Evolutionary conservation across 192 early-diverging fungal species (phyloP).

Genomic region (Physocladia obscura): DNA sequence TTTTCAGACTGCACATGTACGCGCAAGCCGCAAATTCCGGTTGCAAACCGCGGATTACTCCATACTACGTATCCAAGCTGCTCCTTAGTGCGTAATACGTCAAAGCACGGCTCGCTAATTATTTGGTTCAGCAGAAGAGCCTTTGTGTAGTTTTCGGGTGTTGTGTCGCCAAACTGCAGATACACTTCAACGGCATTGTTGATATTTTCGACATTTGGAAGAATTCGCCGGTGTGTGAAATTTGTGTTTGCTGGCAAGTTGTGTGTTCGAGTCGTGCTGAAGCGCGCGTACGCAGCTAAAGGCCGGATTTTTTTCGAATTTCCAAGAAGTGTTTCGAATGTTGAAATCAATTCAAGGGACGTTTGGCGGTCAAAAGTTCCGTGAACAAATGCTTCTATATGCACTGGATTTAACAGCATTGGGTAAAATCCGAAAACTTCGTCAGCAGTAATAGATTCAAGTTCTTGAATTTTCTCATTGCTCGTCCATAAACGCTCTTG

Average conservation of each 20-base stretch:
- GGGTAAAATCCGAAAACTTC: constrained; percentile 75
- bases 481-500: constrained; percentile 77
- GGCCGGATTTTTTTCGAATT: constrained; percentile 39
- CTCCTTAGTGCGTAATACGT: constrained; percentile 89
- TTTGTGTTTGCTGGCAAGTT: constrained; percentile 40
- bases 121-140: constrained; percentile 80
- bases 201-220: constrained; percentile 77
- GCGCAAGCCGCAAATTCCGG: constrained; percentile 73
- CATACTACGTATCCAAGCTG: constrained; percentile 73
- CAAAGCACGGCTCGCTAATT: constrained; percentile 83
- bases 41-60: constrained; percentile 66
- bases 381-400: constrained; percentile 76
- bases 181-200: constrained; percentile 90
- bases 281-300: constrained; percentile 53
- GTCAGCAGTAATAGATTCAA: constrained; percentile 68
- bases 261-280: constrained; percentile 53
- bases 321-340: constrained; percentile 57
- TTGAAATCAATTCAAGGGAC: constrained; percentile 58
- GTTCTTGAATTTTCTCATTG: constrained; percentile 74
- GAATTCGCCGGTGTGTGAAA: constrained; percentile 32
- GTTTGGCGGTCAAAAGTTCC: constrained; percentile 75
- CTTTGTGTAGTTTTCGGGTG: constrained; percentile 60
- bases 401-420: constrained; percentile 60
- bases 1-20: constrained; percentile 85
- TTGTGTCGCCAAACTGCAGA: constrained; percentile 73